Conservation (phyloP, 768 basidiomycete genomes). For the Tulasnella sp. region DNA sequence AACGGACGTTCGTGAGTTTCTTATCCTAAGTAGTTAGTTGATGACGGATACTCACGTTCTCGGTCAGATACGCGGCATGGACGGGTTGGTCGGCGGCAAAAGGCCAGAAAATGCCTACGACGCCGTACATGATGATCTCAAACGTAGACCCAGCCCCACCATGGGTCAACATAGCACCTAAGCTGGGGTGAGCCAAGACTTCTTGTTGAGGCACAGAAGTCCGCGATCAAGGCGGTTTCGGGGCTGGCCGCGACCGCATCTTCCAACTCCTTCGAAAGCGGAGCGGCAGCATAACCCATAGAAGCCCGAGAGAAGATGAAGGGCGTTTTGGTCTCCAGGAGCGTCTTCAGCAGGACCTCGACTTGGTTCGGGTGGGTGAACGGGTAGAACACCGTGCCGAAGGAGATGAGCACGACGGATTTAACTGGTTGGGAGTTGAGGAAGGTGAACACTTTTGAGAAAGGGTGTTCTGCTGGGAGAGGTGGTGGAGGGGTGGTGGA, state of each 20-base stretch:
- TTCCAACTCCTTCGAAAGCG: background rate
- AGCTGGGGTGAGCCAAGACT: slow-evolving; percentile 5
- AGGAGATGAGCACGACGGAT: slow-evolving; percentile 11
- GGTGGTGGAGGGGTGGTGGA: background rate
- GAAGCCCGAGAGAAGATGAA: slow-evolving; percentile 20
- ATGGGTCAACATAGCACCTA: slow-evolving; percentile 14
- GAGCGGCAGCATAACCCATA: background rate
- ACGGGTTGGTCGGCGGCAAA: slow-evolving; percentile 12
- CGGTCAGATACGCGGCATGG: slow-evolving; percentile 17
- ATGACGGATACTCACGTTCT: background rate
- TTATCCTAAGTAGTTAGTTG: background rate
- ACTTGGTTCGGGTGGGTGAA: background rate
- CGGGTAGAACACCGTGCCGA: slow-evolving; percentile 15
- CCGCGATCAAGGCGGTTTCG: background rate
- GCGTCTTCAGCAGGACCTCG: background rate
- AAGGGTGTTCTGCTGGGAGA: background rate
- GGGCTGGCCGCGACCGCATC: background rate
- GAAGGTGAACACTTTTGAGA: slow-evolving; percentile 3
- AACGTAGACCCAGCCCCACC: background rate
- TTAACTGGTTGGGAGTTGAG: slow-evolving; percentile 6
- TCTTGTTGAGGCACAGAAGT: slow-evolving; percentile 16
- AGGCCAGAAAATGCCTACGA: slow-evolving; percentile 19
- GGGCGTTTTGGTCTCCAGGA: slow-evolving; percentile 6
- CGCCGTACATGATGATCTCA: slow-evolving; percentile 8
- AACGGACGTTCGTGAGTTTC: background rate